Evolutionary conservation across 805 yeast species (phyloP).

Genomic region (Phaffomyces thermotolerans): DNA sequence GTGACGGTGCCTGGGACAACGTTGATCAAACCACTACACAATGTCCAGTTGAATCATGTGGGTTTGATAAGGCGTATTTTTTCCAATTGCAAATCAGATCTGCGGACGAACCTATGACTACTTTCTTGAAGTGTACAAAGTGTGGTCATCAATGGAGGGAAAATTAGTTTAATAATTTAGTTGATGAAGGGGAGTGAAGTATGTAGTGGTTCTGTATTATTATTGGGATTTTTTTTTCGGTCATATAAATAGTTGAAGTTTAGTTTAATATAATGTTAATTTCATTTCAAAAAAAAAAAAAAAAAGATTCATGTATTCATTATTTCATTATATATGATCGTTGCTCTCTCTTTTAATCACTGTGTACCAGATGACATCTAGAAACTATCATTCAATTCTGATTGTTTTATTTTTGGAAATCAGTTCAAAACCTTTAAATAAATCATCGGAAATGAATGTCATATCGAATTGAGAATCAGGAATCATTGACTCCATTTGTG

Average conservation of each 20-base stretch:
- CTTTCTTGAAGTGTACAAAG: conserved; percentile 89
- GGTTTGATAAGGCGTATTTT: conserved; percentile 86
- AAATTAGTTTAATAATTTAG: conserved; percentile 37
- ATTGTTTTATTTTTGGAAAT: no score
- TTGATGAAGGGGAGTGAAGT: no score
- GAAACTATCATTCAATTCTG: neutral
- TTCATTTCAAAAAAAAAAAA: no score
- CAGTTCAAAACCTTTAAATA: neutral
- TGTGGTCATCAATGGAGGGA: conserved; percentile 98
- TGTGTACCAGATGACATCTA: no score
- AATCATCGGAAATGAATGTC: neutral
- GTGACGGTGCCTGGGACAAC: conserved; percentile 97
- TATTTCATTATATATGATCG: no score
- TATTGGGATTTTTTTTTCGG: no score
- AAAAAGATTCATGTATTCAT: no score
- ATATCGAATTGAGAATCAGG: neutral
- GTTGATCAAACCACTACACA: conserved; percentile 93
- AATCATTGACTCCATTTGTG: neutral
- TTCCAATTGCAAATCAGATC: conserved; percentile 95
- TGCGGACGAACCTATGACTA: conserved; percentile 99
- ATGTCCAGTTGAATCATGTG: conserved; percentile 85
- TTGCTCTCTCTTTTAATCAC: no score
- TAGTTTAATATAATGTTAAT: no score
- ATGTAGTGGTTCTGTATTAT: no score
- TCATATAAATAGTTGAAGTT: no score